Evolutionary conservation across 345 rosid genomes (phyloP).

Genomic region (Linum lewisii): DNA sequence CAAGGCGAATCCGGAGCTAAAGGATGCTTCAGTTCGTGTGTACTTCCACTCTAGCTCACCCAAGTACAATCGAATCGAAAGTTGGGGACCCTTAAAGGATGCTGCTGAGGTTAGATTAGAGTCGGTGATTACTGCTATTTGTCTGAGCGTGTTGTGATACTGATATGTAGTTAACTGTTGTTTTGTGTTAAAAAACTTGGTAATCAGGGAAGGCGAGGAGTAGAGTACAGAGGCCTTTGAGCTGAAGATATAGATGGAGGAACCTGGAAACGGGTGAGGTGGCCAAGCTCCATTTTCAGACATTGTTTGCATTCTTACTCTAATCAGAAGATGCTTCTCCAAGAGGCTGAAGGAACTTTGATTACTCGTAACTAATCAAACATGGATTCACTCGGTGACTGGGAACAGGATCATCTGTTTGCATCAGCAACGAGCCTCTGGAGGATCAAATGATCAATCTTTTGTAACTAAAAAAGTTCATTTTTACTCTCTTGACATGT

Average conservation of each 20-base stretch:
- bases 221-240: conserved; percentile 33
- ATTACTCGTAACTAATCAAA: neutral
- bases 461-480: neutral
- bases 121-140: neutral
- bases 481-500: neutral
- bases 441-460: neutral
- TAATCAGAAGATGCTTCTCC: conserved; percentile 15
- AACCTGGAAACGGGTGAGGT: conserved; percentile 27
- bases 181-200: neutral
- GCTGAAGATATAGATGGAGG: conserved; percentile 24
- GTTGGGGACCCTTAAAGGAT: conserved; percentile 80
- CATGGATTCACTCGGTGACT: neutral
- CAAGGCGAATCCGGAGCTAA: conserved; percentile 55
- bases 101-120: conserved; percentile 45
- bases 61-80: conserved; percentile 60
- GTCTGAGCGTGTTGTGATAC: neutral
- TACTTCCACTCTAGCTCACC: conserved; percentile 74
- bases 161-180: neutral
- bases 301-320: conserved; percentile 69
- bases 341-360: too few relatives aligned
- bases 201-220: conserved; percentile 39
- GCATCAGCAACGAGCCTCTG: neutral
- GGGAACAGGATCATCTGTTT: neutral
- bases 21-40: conserved; percentile 63
- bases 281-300: conserved; percentile 61